Conservation (phyloP, 2,329 filamentous ascomycete species). For the Raffaelea deltoideospora region DNA sequence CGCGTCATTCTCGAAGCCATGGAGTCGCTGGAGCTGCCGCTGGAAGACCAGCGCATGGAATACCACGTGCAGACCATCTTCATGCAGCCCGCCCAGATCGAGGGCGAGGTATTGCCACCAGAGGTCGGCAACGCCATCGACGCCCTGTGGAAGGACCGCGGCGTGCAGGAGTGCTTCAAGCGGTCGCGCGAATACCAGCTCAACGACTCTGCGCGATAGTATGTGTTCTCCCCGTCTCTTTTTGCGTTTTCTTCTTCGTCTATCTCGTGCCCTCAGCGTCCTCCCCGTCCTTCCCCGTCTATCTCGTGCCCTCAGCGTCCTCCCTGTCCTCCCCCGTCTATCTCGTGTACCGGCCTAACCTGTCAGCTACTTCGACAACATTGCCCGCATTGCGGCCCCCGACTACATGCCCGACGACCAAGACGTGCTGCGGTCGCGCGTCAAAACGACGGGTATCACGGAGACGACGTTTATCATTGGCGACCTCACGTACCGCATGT, state of each 20-base stretch:
- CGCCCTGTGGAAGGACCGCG: slow-evolving; percentile 81
- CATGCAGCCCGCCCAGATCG: slow-evolving; percentile 95
- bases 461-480: slow-evolving; percentile 94
- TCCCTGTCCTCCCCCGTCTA: background rate
- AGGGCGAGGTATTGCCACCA: slow-evolving; percentile 84
- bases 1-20: slow-evolving; percentile 54
- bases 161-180: slow-evolving; percentile 91
- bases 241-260: background rate
- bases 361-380: slow-evolving; percentile 87
- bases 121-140: slow-evolving; percentile 90
- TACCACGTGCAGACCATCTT: slow-evolving; percentile 98
- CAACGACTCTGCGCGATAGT: slow-evolving; percentile 95
- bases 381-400: slow-evolving; percentile 74
- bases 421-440: slow-evolving; percentile 87
- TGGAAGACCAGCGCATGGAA: slow-evolving; percentile 84
- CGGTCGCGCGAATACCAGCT: slow-evolving; percentile 90
- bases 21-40: slow-evolving; percentile 59
- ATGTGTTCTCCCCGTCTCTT: background rate
- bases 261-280: background rate
- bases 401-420: slow-evolving; percentile 94
- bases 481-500: slow-evolving; percentile 91
- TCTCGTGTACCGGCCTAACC: background rate
- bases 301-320: background rate
- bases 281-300: background rate
- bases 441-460: slow-evolving; percentile 95